Percentiles rank a stretch among this genome's conserved stretches.
phyloP scores from a whole-genome alignment of 805 yeast genomes.

The Metschnikowia noctiluminum region DNA sequence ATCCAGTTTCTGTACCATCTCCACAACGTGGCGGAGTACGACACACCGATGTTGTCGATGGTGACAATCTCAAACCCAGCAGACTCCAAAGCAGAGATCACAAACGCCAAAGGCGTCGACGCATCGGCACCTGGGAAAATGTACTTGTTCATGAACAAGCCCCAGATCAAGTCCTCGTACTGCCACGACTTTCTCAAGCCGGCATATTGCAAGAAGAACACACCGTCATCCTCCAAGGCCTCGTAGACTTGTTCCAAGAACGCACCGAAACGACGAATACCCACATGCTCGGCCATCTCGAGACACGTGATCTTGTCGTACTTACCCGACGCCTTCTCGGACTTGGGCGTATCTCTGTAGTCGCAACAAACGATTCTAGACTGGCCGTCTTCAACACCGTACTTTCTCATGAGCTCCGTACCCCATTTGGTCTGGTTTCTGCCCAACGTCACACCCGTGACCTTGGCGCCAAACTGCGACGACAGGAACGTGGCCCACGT shows the following conservation, averaged over 20 bases:
- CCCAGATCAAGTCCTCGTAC: constrained; percentile 92
- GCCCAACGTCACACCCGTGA: constrained; percentile 88
- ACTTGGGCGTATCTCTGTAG: constrained; percentile 87
- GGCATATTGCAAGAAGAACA: constrained; percentile 83
- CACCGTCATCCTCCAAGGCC: constrained; percentile 88
- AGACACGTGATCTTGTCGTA: constrained; percentile 87
- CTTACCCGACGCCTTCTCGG: constrained; percentile 38
- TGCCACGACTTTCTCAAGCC: constrained; percentile 93
- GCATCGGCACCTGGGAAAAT: constrained; percentile 98
- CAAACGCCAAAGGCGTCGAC: constrained; percentile 87
- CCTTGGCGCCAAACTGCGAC: constrained; percentile 75
- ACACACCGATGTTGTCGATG: constrained; percentile 87
- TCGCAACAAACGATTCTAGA: constrained; percentile 77
- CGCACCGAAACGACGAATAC: constrained; percentile 74
- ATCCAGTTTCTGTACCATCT: constrained; percentile 95
- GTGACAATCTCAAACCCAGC: constrained; percentile 83
- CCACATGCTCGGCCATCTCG: constrained; percentile 97
- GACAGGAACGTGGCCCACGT: constrained; percentile 84
- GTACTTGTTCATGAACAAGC: constrained; percentile 92
- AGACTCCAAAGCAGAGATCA: constrained; percentile 69
- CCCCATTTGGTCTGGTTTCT: constrained; percentile 91
- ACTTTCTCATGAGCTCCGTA: constrained; percentile 60
- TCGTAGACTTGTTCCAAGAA: constrained; percentile 80
- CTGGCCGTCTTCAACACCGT: constrained; percentile 67
- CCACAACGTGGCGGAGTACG: constrained; percentile 87